Base-by-base conservation (phyloP, 768 basidiomycete genomes). In the Inosperma sp. region DNA sequence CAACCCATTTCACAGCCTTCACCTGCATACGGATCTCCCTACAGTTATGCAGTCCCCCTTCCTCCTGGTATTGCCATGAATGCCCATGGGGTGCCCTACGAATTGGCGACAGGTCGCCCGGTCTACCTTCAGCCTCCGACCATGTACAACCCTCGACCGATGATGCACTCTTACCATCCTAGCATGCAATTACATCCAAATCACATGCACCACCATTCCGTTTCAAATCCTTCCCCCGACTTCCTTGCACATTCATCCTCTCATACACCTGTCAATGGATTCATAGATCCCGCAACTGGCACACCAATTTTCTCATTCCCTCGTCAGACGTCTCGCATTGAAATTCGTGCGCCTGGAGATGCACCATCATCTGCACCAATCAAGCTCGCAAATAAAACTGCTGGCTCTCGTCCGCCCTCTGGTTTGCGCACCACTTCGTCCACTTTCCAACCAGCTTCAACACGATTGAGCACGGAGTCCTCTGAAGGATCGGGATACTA, bases 81-180 rank as follows among this genome's bases (percentile, higher is more conserved):
- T 56, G 79, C 82, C 48, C 83, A 86, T 53, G 89, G 89, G 26
- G 75, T 88, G 70, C 74, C 87, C n/a, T 91, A 84, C 62, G 89
- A 92, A 65, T 62, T 90, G 45, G 82, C 87, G 12, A 90, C 87
- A 4, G 90, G 90, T 33, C 87, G 86, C 31, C 80, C 87, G 9
- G 83, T 92, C 27, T 85, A 84, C 59, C 72, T 91, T 23, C 78
- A 82, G 54, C 68, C 75, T n/a, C 77, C 81, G 16, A 73, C 76
- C 23, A 76, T 86, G 72, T 86, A 80, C 61, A 82, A 81, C 42
- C 82, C 83, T 44, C 82, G 80, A n/a, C 83, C 85, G 13, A 61
- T 82, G 49, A 74, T 84, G 57, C 80, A 78, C 52, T 69, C 76
- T 12, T 78, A 80, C 62, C 66, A 72, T 30, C 72, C 75, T 17